phyloP scores from a whole-genome alignment of 768 basidiomycete genomes.

The Asterophora lycoperdoides region DNA sequence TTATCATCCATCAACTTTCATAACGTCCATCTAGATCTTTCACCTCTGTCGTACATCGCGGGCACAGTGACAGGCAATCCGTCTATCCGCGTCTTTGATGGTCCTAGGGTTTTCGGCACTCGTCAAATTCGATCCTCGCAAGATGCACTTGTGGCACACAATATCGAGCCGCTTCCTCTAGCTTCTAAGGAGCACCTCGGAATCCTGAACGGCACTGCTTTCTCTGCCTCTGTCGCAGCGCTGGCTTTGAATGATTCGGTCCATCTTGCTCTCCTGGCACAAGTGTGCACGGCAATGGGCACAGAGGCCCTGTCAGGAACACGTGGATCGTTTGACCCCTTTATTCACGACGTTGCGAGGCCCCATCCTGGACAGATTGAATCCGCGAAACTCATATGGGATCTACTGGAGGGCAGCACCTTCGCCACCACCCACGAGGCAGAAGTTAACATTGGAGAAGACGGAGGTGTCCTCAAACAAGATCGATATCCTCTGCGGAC shows the following conservation, averaged over 20 bases:
- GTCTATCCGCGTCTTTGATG: constrained; percentile 67
- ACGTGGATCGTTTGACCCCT: constrained; percentile 68
- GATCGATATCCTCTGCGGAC: constrained; percentile 77
- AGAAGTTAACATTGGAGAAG: constrained; percentile 69
- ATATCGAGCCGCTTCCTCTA: constrained; percentile 61
- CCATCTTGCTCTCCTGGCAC: constrained; percentile 59
- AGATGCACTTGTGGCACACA: constrained; percentile 55
- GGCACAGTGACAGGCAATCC: constrained; percentile 78
- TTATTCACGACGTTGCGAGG: constrained; percentile 70
- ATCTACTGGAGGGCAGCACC: constrained; percentile 62
- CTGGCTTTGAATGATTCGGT: constrained; percentile 71
- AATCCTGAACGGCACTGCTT: constrained; percentile 81
- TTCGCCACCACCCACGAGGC: constrained; percentile 66
- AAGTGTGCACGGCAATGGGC: constrained; percentile 80
- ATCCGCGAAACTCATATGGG: constrained; percentile 62
- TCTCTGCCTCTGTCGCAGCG: constrained; percentile 74
- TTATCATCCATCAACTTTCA: constrained; percentile 7
- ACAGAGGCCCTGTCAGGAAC: constrained; percentile 77
- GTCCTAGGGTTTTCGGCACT: constrained; percentile 42
- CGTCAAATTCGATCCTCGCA: constrained; percentile 50
- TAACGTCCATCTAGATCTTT: constrained; percentile 46
- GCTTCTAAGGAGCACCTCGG: constrained; percentile 78
- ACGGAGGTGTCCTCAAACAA: constrained; percentile 71
- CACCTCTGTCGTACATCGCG: constrained; percentile 80
- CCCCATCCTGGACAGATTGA: constrained; percentile 89